Evolutionary conservation across 352 stramenopile species (phyloP).

Genomic region (Globisporangium apiculatum): DNA sequence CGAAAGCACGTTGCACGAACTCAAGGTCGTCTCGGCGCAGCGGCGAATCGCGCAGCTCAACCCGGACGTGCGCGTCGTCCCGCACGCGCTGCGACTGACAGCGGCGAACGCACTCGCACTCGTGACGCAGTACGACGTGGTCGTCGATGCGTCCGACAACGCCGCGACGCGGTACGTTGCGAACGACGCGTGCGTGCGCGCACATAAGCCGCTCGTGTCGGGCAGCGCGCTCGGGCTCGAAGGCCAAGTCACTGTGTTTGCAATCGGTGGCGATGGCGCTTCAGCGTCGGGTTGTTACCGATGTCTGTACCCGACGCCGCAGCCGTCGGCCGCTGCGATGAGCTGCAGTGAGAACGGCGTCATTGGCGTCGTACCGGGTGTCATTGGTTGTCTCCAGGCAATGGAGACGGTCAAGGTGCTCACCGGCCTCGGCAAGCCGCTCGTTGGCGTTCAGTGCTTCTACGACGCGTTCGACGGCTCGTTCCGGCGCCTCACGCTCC

Average conservation of each 20-base stretch:
- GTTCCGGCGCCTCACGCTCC: conserved; percentile 61
- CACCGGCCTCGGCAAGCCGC: conserved; percentile 40
- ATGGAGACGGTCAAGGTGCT: conserved; percentile 92
- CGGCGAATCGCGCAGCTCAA: conserved; percentile 59
- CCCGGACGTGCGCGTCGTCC: conserved; percentile 61
- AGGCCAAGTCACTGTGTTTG: conserved; percentile 95
- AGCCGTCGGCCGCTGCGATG: conserved; percentile 30
- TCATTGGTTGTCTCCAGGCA: conserved; percentile 93
- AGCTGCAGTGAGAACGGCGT: conserved; percentile 96
- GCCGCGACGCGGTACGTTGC: conserved; percentile 92
- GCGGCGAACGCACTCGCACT: conserved; percentile 72
- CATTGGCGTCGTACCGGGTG: conserved; percentile 91
- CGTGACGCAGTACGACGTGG: conserved; percentile 80
- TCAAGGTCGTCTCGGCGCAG: conserved; percentile 89
- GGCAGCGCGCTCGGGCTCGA: conserved; percentile 94
- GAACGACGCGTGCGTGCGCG: conserved; percentile 91
- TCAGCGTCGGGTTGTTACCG: conserved; percentile 87
- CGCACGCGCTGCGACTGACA: conserved; percentile 48
- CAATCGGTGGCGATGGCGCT: conserved; percentile 43
- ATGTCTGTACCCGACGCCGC: conserved; percentile 93
- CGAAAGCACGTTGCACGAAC: conserved; percentile 61
- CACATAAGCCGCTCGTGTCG: conserved; percentile 86
- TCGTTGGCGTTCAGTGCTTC: conserved; percentile 61
- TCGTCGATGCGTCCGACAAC: conserved; percentile 97
- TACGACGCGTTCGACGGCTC: conserved; percentile 75